A percentile compares a stretch with the other conserved stretches of the same genome.
Conservation (phyloP, 768 basidiomycete species). For the Mycena galericulata region DNA sequence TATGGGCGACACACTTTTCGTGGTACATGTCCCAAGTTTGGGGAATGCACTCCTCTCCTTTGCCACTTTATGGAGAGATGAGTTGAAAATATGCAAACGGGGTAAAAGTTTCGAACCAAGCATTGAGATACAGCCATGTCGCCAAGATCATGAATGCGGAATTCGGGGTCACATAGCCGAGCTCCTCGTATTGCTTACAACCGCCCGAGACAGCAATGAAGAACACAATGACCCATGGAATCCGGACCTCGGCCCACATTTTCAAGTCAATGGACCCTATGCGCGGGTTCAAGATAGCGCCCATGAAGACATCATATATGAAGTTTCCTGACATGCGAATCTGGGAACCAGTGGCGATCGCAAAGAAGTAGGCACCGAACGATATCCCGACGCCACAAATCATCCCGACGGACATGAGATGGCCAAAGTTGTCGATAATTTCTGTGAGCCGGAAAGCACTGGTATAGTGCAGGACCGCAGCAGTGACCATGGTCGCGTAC, state of each 20-base stretch:
- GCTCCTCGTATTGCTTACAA: constrained; percentile 94
- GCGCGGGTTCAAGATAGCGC: constrained; percentile 93
- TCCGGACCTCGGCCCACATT: constrained; percentile 98
- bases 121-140: constrained; percentile 96
- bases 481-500: constrained; percentile 85
- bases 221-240: constrained; percentile 97
- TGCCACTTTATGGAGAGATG: constrained; percentile 63
- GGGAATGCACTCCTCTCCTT: constrained; percentile 95
- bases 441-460: constrained; percentile 91
- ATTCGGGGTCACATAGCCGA: constrained; percentile 96
- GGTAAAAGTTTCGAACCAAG: constrained; percentile 67
- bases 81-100: constrained; percentile 7
- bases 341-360: constrained; percentile 80
- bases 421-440: constrained; percentile 96
- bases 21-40: constrained; percentile 99
- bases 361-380: constrained; percentile 83
- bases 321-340: constrained; percentile 96
- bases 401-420: constrained; percentile 95
- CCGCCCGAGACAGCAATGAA: constrained; percentile 92
- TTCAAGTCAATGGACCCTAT: constrained; percentile 94
- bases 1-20: constrained; percentile 74
- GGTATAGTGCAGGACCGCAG: constrained; percentile 80
- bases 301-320: constrained; percentile 98
- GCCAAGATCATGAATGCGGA: constrained; percentile 97
- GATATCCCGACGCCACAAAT: constrained; percentile 89